Evolutionary conservation across 139 green algal species (phyloP), one percentile per base, ranked within the genome.

Genomic region (Volvox reticuliferus): DNA sequence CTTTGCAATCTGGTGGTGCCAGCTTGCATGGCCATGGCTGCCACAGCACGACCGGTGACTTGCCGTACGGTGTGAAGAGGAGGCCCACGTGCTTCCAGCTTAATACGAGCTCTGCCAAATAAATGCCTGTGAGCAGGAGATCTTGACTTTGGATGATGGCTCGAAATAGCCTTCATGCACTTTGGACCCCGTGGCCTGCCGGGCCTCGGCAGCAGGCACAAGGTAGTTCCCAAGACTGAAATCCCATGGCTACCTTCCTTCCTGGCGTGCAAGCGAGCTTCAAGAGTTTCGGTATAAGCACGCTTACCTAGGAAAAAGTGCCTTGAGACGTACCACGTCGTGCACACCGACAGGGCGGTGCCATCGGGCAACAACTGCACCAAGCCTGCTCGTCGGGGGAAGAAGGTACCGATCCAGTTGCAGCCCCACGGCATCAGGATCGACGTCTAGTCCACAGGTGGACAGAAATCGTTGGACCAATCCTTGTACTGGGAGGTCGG

Each of bases 61-160:
- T 83, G 86, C 30, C 73, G 44, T 6, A 90, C 86, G 20, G 86
- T 90, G 44, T 90, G 73, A 1, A 83, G n/a, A 9, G 86, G 86
- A 0, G 86, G n/a, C 50, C 71, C 50, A 3, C 86, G 86, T 1
- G 84, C 37, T 30, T 89, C 84, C 33, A 67, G 24, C 63, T 71
- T 76, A 35, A 28, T 32, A 12, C 85, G 85, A 30, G n/a, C 16
- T 71, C 82, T 89, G 85, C 37, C 44, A 13, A 1, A 26, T 6
- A 55, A 62, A 50, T 71, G 67, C 35, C 67, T 78, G 81, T 22
- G 21, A 2, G 1, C 35, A 3, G 26, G 22, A 32, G 24, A n/a
- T 16, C 28, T 36, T 79, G 17, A 18, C 37, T 37, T 79, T 79
- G n/a, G 73, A 22, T 79, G 44, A 55, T 55, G 44, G 9, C 44